phyloP scores from a whole-genome alignment of 768 basidiomycete genomes.

The Termitomyces sp. region DNA sequence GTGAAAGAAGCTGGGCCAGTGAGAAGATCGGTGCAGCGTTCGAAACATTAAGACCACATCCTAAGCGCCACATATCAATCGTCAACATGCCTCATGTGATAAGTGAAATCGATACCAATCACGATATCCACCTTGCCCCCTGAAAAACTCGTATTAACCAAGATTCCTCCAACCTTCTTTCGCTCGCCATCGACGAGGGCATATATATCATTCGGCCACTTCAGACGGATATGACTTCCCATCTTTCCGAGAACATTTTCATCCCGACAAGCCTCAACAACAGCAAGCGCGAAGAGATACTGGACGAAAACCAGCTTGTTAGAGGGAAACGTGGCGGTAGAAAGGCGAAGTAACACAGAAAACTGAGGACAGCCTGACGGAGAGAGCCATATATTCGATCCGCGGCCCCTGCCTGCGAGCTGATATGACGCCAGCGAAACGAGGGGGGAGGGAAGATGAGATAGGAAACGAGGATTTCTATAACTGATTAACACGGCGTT shows the following conservation, averaged over 20 bases:
- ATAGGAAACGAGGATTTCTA: slow-evolving; percentile 75
- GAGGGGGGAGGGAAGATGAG: slow-evolving; percentile 65
- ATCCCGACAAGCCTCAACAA: slow-evolving; percentile 79
- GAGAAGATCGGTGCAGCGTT: slow-evolving; percentile 82
- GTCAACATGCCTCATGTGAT: not conserved
- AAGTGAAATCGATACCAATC: slow-evolving; percentile 37
- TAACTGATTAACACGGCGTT: not conserved
- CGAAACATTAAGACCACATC: slow-evolving; percentile 84
- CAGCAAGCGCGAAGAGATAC: slow-evolving; percentile 86
- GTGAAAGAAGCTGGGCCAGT: slow-evolving; percentile 59
- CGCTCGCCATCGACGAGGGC: slow-evolving; percentile 49
- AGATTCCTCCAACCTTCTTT: slow-evolving; percentile 86
- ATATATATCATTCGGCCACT: slow-evolving; percentile 98
- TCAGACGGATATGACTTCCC: slow-evolving; percentile 64
- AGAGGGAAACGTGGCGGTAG: slow-evolving; percentile 45
- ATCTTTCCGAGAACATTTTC: slow-evolving; percentile 44
- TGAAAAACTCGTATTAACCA: slow-evolving; percentile 85
- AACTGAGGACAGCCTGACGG: slow-evolving; percentile 86
- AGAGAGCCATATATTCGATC: slow-evolving; percentile 88
- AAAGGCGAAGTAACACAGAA: slow-evolving; percentile 65
- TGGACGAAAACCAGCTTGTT: slow-evolving; percentile 86
- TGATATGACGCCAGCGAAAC: slow-evolving; percentile 86
- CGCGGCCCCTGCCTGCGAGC: slow-evolving; percentile 83
- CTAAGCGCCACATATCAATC: slow-evolving; percentile 31
- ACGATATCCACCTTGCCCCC: slow-evolving; percentile 54